Base-by-base conservation (phyloP, 345 rosid species). In the Brassica nigra region DNA sequence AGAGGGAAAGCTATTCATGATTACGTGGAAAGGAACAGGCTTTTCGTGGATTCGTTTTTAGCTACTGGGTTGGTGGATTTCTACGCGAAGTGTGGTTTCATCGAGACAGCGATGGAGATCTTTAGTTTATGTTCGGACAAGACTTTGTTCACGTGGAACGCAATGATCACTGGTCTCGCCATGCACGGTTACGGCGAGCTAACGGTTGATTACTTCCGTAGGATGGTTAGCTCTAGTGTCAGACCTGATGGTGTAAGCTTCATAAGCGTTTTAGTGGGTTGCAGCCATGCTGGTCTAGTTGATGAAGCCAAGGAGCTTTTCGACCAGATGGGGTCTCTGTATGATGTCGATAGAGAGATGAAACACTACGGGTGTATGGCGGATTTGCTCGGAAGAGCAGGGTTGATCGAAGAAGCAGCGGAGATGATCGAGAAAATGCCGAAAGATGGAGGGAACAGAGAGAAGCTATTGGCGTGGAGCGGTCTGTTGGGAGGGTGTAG, bases 331-430 rank as follows among this genome's bases (percentile, higher is more conserved):
- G 82, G 85, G 64, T 67, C 85, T 8, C 11, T 70, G 37, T 82
- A 85, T 52, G 81, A 81, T 20, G 88, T 88, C 28, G 44, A 66
- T 16, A 82, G 86, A 55, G 94, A 89, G 83, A 80, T 80, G 57
- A 92, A 85, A 82, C 97, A 90, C 79, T 92, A 86, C 4, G 92
- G 95, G 4, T 92, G 92, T 64, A 85, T 90, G 96, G 87, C 88
- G 42, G 94, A 90, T 84, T 83, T 90, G 88, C 88, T 88, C n/a
- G 89, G 88, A 2, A 78, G 95, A 74, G 90, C 92, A 6, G 92
- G 92, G 33, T 71, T 92, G 85, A 87, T 92, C 12, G 59, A 78
- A 66, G 91, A 90, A 86, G 88, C 90, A 2, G 75, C 84, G 74
- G 89, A 86, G 27, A 85, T 90, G 88, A 88, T 87, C 52, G 71